Base-by-base conservation (phyloP, 208 protist species). In the Herpetomonas tarakana region DNA sequence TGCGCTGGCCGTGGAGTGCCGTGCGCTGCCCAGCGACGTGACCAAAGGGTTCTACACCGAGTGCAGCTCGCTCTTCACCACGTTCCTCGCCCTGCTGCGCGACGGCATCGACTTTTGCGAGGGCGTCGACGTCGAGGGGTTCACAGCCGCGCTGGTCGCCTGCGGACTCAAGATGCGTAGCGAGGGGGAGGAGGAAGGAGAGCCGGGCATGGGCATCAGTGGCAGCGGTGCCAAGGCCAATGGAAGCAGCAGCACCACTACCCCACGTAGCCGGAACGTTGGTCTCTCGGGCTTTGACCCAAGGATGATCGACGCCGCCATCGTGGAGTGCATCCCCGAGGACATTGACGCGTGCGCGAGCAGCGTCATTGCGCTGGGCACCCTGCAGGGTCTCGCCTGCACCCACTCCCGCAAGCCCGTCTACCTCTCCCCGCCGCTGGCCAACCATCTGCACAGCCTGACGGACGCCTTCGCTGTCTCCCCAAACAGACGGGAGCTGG, bases 11-110 rank as follows among this genome's bases (percentile, higher is more conserved):
- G 82, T 86, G 0, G 73, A 86, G 31, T 86, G 79, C 58, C 76
- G 77, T 50, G 18, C 54, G 26, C 63, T 91, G 7, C 75, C 83
- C 1, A 57, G 44, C 19, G 68, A 74, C 30, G 38, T 69, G 51
- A 90, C 80, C 14, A 81, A 80, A 38, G 74, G 78, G 1, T 94
- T 94, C 39, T 91, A 76, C 51, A 81, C 74, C 2, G 77, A 88
- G 65, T 80, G 77, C 66, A 81, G 81, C 47, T 71, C 65, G 16
- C 69, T 88, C 38, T 84, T 78, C 60, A 65, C 75, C 12, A 55
- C 62, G 11, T 60, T 88, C 22, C 53, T 88, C 11, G 35, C 58
- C 9, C 67, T 71, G 26, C 54, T 94, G 70, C 66, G 55, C 35
- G 51, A 63, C 21, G 44, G 44, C n/a, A 53, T 86, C 21, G 57